Evolutionary conservation across 768 basidiomycete species (phyloP).

Genomic region (Termitomyces titanicus): DNA sequence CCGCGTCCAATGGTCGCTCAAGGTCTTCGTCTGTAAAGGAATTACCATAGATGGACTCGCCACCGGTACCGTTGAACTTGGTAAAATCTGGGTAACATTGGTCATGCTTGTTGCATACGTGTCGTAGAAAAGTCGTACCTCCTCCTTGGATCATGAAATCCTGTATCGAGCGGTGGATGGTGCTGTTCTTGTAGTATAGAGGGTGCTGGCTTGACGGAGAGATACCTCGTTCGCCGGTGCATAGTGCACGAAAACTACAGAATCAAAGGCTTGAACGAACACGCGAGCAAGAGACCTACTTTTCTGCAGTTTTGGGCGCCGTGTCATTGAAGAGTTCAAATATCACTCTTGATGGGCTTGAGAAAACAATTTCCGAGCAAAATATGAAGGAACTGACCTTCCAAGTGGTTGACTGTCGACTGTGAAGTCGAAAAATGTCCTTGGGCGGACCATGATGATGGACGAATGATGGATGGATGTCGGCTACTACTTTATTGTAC

Average conservation of each 20-base stretch:
- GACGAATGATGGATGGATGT: slow-evolving; percentile 1
- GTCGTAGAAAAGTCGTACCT: slow-evolving; percentile 37
- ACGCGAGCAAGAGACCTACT: slow-evolving; percentile 38
- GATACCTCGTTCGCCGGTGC: slow-evolving; percentile 82
- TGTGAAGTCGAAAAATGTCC: slow-evolving; percentile 69
- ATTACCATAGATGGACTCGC: slow-evolving; percentile 77
- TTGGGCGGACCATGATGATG: slow-evolving; percentile 45
- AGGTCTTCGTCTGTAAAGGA: slow-evolving; percentile 80
- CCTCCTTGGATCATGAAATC: slow-evolving; percentile 82
- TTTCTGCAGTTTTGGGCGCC: slow-evolving; percentile 76
- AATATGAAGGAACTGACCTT: slow-evolving; percentile 36
- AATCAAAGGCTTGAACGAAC: slow-evolving; percentile 3
- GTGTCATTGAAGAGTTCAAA: slow-evolving; percentile 75
- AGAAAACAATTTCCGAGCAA: neutral
- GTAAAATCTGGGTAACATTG: slow-evolving; percentile 61
- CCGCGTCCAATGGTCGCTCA: slow-evolving; percentile 54
- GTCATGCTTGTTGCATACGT: neutral
- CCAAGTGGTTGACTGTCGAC: slow-evolving; percentile 48
- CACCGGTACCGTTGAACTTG: slow-evolving; percentile 74
- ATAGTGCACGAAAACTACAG: slow-evolving; percentile 75
- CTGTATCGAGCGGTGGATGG: slow-evolving; percentile 75
- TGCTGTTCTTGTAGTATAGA: slow-evolving; percentile 78
- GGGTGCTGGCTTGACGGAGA: slow-evolving; percentile 59
- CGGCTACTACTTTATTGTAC: slow-evolving; percentile 9
- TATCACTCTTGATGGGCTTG: slow-evolving; percentile 44